These are phyloP conservation scores for Sphagnum tenellum DNA, from an alignment of 225 moss, liverwort and hornwort genomes.

Conservation along the genomic window DNA sequence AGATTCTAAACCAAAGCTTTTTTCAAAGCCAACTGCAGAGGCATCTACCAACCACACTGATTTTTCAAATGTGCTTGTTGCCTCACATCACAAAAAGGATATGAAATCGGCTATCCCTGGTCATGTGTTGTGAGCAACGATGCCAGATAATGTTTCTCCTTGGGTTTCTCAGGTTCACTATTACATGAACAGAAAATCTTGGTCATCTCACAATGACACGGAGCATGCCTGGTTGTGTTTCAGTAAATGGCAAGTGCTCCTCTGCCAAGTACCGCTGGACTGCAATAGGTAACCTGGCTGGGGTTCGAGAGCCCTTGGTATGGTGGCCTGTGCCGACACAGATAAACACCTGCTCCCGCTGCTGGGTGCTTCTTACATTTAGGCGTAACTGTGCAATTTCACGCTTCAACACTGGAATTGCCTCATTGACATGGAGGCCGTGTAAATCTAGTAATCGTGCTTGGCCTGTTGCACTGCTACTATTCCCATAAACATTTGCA, in stretches of 20 bases:
- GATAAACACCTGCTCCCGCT: constrained; percentile 41
- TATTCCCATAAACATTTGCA: constrained; percentile 29
- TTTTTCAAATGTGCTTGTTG: constrained; percentile 22
- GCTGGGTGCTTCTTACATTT: constrained; percentile 23
- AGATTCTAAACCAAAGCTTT: too few species aligned
- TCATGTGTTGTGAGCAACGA: constrained; percentile 4
- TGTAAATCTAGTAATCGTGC: constrained; percentile 41
- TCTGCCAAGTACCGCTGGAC: constrained; percentile 57
- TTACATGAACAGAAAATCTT: background rate
- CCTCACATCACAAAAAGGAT: constrained; percentile 9
- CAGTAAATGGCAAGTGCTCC: constrained; percentile 41
- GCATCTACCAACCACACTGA: constrained; percentile 33
- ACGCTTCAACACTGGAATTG: constrained; percentile 50
- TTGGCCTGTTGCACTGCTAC: constrained; percentile 25
- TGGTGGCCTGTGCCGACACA: constrained; percentile 66
- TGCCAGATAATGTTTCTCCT: background rate
- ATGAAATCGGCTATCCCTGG: constrained; percentile 5
- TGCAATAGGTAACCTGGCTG: constrained; percentile 45
- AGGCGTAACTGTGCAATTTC: constrained; percentile 40
- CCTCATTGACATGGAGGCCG: constrained; percentile 57
- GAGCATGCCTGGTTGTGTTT: constrained; percentile 59
- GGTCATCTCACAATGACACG: constrained; percentile 57
- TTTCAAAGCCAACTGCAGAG: constrained; percentile 12
- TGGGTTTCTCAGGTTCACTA: too few species aligned
- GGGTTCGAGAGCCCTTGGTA: constrained; percentile 50